Conservation (phyloP, 2,329 filamentous ascomycete genomes). For the Pseudocercospora fuligena region DNA sequence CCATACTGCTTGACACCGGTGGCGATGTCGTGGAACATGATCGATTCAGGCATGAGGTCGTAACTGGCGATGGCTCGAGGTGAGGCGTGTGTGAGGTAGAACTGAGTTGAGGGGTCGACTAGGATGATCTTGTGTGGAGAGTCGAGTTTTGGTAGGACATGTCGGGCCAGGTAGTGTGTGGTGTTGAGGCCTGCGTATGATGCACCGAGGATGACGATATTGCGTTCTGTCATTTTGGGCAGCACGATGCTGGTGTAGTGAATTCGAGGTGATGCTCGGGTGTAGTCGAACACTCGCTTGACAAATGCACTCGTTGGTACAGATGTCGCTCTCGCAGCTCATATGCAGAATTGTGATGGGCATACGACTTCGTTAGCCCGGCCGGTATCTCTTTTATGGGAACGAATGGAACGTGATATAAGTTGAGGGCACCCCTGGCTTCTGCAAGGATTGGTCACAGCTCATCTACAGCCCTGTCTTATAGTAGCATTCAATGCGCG, state of each 20-base stretch:
- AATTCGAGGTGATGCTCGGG: too few species aligned
- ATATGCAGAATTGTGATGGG: too few species aligned
- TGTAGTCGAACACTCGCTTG: too few species aligned
- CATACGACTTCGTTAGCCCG: too few species aligned
- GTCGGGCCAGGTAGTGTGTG: neutral
- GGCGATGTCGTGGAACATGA: slow-evolving; percentile 54
- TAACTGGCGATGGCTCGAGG: slow-evolving; percentile 40
- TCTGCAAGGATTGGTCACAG: too few species aligned
- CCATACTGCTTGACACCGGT: slow-evolving; percentile 55
- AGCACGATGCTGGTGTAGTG: neutral
- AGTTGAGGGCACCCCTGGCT: too few species aligned
- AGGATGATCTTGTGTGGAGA: slow-evolving; percentile 8
- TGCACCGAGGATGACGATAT: neutral
- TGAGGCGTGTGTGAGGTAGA: slow-evolving; percentile 18
- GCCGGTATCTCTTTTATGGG: too few species aligned
- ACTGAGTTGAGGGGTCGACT: slow-evolving; percentile 11
- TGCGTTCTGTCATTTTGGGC: neutral
- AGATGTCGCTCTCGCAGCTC: too few species aligned
- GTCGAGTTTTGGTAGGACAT: neutral
- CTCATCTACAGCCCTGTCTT: too few species aligned
- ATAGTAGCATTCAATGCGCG: too few species aligned
- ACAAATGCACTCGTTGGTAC: too few species aligned
- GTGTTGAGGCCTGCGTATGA: neutral
- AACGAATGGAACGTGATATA: too few species aligned
- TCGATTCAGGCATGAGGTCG: slow-evolving; percentile 50